phyloP scores from a whole-genome alignment of 2,329 filamentous ascomycete species.

The Xylariomycetidae sp. region DNA sequence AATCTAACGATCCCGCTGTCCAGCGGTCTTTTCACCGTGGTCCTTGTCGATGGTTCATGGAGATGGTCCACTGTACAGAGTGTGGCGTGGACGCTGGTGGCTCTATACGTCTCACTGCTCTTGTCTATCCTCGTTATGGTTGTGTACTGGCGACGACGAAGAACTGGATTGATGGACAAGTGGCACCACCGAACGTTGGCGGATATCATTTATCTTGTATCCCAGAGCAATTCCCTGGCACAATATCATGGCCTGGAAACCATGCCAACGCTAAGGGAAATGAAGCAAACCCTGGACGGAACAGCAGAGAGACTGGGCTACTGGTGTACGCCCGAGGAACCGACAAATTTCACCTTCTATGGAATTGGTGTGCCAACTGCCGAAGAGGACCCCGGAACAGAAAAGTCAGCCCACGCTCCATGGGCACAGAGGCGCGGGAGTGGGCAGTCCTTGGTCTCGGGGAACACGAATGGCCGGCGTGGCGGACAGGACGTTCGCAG shows the following conservation, averaged over 20 bases:
- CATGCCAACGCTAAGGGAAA: conserved; percentile 45
- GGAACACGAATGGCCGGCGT: conserved; percentile 43
- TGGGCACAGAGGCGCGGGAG: conserved; percentile 27
- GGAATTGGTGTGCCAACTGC: conserved; percentile 24
- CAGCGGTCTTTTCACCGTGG: conserved; percentile 68
- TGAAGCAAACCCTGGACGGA: conserved; percentile 50
- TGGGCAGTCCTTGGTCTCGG: conserved; percentile 17
- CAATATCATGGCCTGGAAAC: conserved; percentile 70
- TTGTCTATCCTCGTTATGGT: conserved; percentile 54
- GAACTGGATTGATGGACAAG: conserved; percentile 61
- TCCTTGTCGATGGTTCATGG: conserved; percentile 57
- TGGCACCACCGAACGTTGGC: conserved; percentile 84
- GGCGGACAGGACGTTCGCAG: conserved; percentile 51
- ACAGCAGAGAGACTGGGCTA: conserved; percentile 75
- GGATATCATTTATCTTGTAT: conserved; percentile 73
- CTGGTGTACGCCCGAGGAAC: conserved; percentile 67
- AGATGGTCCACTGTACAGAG: conserved; percentile 75
- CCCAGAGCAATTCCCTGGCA: conserved; percentile 71
- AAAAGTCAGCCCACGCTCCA: conserved; percentile 17
- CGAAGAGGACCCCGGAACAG: conserved; percentile 18
- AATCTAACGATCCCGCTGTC: conserved; percentile 79
- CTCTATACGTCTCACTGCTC: conserved; percentile 65
- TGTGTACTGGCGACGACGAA: conserved; percentile 58
- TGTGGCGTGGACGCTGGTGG: conserved; percentile 73
- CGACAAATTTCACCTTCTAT: conserved; percentile 66